Percentiles rank a stretch among this genome's conserved stretches.
Evolutionary conservation across 106 monocot species (phyloP).

Genomic region (Acorus calamus): DNA sequence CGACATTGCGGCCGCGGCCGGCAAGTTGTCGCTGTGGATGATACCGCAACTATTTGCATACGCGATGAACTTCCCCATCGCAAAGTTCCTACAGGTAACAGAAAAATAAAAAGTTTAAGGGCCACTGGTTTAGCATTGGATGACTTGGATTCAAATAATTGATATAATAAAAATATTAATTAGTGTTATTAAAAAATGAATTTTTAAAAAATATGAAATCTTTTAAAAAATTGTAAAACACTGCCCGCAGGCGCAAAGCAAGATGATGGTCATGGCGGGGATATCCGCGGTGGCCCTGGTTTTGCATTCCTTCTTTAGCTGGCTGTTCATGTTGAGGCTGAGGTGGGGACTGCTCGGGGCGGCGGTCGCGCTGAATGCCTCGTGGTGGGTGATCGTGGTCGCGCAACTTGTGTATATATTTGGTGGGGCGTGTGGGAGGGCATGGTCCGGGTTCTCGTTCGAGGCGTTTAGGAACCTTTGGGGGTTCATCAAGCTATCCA

Average conservation of each 20-base stretch:
- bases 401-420: slow-evolving; percentile 18
- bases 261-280: slow-evolving; percentile 12
- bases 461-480: slow-evolving; percentile 13
- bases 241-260: slow-evolving; percentile 20
- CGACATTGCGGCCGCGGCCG: slow-evolving; percentile 13
- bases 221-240: too few relatives aligned
- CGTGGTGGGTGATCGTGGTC: slow-evolving; percentile 10
- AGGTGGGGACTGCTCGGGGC: slow-evolving; percentile 18
- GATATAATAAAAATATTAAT: too few relatives aligned
- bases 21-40: slow-evolving; percentile 15
- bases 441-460: slow-evolving; percentile 17
- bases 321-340: slow-evolving; percentile 14
- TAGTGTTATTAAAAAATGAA: too few relatives aligned
- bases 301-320: slow-evolving; percentile 2
- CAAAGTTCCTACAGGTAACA: slow-evolving; percentile 21
- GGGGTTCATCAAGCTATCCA: slow-evolving; percentile 16
- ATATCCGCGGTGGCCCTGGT: slow-evolving; percentile 5
- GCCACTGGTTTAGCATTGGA: too few relatives aligned
- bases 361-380: slow-evolving; percentile 1
- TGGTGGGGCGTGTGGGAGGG: slow-evolving; percentile 3
- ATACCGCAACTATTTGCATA: slow-evolving; percentile 17
- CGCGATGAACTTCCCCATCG: slow-evolving; percentile 24
- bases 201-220: too few relatives aligned
- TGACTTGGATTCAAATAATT: too few relatives aligned
- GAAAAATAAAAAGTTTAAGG: too few relatives aligned